phyloP scores from a whole-genome alignment of 306 rosid species.

The Cucumis hystrix region DNA sequence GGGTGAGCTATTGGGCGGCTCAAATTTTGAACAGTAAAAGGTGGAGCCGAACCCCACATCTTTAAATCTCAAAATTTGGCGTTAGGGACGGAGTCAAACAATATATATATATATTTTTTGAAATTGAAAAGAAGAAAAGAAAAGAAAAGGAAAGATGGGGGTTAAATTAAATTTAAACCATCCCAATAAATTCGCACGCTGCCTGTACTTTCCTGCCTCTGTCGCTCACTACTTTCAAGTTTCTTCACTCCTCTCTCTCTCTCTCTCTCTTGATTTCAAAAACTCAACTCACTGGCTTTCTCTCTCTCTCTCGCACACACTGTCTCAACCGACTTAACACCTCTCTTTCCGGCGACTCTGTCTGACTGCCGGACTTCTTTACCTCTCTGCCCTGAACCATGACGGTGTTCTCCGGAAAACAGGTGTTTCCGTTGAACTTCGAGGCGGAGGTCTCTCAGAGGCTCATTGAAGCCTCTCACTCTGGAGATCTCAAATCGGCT shows the following conservation, averaged over 20 bases:
- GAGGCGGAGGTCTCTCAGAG: conserved; percentile 62
- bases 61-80: not conserved
- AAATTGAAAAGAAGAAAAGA: not conserved
- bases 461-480: conserved; percentile 67
- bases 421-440: conserved; percentile 76
- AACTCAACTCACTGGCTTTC: not conserved
- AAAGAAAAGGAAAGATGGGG: not conserved
- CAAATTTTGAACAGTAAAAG: not conserved
- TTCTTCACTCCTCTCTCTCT: conserved; percentile 3
- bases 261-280: not conserved
- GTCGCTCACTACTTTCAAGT: conserved; percentile 68
- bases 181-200: conserved; percentile 23
- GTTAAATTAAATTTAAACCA: conserved; percentile 10
- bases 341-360: conserved; percentile 11
- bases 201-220: conserved; percentile 3
- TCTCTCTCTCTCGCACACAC: not conserved
- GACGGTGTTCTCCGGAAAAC: conserved; percentile 74
- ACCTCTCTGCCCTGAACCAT: conserved; percentile 18
- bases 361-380: conserved; percentile 7
- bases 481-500: conserved; percentile 63
- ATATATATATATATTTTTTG: not conserved
- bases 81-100: not conserved
- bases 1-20: not conserved
- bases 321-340: not conserved
- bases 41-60: conserved; percentile 9